Evolutionary conservation across 257 asterid species (phyloP).

Genomic region (Osmanthus fragrans): DNA sequence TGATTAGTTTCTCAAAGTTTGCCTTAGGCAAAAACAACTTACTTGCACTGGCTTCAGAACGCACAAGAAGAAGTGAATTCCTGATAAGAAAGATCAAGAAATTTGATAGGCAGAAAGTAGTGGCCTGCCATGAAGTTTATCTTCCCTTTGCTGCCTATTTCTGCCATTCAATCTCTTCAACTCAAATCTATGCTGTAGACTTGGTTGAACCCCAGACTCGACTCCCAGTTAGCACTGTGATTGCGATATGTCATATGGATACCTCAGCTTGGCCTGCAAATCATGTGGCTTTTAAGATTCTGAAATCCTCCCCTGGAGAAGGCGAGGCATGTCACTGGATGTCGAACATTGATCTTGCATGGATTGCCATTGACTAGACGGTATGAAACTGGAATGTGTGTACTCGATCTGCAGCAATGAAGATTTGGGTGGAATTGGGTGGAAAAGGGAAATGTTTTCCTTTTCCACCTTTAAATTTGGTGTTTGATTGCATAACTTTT

Average conservation of each 20-base stretch:
- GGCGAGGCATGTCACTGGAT: conserved; percentile 44
- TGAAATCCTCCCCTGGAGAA: conserved; percentile 32
- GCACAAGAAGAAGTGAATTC: conserved; percentile 19
- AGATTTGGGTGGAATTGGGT: too few species aligned
- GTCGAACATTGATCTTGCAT: conserved; percentile 34
- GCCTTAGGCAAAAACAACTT: not conserved
- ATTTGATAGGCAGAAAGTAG: conserved; percentile 17
- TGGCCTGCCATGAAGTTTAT: conserved; percentile 48
- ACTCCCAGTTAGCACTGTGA: conserved; percentile 7
- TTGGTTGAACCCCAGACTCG: conserved; percentile 24
- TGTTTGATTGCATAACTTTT: too few species aligned
- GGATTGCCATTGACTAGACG: conserved; percentile 15
- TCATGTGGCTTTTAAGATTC: conserved; percentile 32
- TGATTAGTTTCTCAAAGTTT: not conserved
- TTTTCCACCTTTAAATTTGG: too few species aligned
- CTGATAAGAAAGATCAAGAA: conserved; percentile 18
- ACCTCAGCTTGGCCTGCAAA: conserved; percentile 33
- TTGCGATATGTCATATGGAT: conserved; percentile 42
- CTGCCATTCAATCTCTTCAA: conserved; percentile 43
- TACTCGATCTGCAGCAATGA: not conserved
- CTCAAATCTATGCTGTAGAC: conserved; percentile 34
- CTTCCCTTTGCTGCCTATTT: conserved; percentile 45
- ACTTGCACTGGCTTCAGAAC: not conserved
- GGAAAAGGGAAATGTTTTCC: too few species aligned
- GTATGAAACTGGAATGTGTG: too few species aligned